Base-by-base conservation (phyloP, 331 rosid genomes). In the Quercus phellos region DNA sequence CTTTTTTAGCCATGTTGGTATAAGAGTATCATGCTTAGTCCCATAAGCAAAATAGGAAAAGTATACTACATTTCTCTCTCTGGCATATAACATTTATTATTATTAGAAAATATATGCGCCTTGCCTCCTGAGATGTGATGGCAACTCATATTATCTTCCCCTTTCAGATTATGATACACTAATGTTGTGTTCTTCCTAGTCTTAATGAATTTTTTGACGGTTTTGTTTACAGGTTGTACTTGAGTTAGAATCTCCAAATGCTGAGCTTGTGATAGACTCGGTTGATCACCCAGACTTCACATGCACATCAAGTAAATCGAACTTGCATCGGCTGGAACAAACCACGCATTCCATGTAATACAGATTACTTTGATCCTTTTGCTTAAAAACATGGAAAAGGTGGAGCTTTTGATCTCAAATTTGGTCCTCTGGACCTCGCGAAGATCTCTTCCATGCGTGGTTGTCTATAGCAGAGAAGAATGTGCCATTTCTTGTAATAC, bases 191-290 rank as follows among this genome's bases (percentile, higher is more conserved):
- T 46, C 12, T 46, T 46, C 16, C 18, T 8, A n/a, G 55, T 27
- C 27, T 18, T n/a, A 24, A 12, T 79, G 74, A 72, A 32, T 1
- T 30, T 16, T 68, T 6, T 50, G 17, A 55, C 54, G 12, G 9
- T 68, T 3, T 8, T 64, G 51, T 6, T 29, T 50, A 32, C 91
- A 92, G 97, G 92, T 85, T 46, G 74, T 94, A 79, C 61, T 90
- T 11, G 99, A 94, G 89, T 86, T 92, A 76, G 97, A 94, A 79
- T 84, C 91, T 60, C 87, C 99, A 26, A 85, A 82, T 78, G 84
- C 90, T 1, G 79, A 86, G 64, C 84, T 84, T 71, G 83, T 85
- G 68, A 84, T 94, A n/a, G 77, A 83, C 51, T 85, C 90, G 1
- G 92, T 88, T 24, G 88, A 88, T 79, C 81, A 75, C 64, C 85